Evolutionary conservation across 2,329 filamentous ascomycete species (phyloP).

Genomic region (Chaetomiaceae sp.): DNA sequence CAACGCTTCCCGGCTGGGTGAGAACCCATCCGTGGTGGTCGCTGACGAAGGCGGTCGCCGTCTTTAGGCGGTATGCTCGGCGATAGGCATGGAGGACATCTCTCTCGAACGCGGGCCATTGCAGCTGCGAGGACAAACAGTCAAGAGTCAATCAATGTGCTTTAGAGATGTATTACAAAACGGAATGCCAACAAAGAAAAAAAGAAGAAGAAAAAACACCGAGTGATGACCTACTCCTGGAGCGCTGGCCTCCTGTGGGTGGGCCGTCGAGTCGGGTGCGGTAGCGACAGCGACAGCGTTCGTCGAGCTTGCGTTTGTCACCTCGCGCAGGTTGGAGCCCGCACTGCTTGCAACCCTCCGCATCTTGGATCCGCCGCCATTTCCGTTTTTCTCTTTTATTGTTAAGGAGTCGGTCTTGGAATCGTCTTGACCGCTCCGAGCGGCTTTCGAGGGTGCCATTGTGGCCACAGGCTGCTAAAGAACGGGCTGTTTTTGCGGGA

Average conservation of each 20-base stretch:
- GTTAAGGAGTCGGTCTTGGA: slow-evolving; percentile 39
- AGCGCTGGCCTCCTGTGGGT: slow-evolving; percentile 19
- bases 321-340: slow-evolving; percentile 45
- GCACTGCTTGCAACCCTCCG: slow-evolving; percentile 51
- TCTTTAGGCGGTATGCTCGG: slow-evolving; percentile 66
- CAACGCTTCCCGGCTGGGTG: slow-evolving; percentile 59
- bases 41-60: slow-evolving; percentile 64
- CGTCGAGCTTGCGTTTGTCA: slow-evolving; percentile 34
- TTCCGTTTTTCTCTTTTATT: slow-evolving; percentile 44
- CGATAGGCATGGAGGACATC: slow-evolving; percentile 70
- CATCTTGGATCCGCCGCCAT: slow-evolving; percentile 42
- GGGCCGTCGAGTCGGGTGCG: slow-evolving; percentile 28
- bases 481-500: background rate
- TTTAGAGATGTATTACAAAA: background rate
- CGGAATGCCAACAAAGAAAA: slow-evolving; percentile 17
- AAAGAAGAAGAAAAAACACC: background rate
- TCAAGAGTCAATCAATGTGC: too few relatives aligned
- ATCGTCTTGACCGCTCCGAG: slow-evolving; percentile 41
- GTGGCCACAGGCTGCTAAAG: background rate
- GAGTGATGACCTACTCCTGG: slow-evolving; percentile 22
- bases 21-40: slow-evolving; percentile 60
- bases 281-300: slow-evolving; percentile 26
- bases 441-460: slow-evolving; percentile 46
- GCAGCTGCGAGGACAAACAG: slow-evolving; percentile 40
- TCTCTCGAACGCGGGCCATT: slow-evolving; percentile 66